phyloP scores from a whole-genome alignment of 768 basidiomycete species.

The Crepidotus variabilis region DNA sequence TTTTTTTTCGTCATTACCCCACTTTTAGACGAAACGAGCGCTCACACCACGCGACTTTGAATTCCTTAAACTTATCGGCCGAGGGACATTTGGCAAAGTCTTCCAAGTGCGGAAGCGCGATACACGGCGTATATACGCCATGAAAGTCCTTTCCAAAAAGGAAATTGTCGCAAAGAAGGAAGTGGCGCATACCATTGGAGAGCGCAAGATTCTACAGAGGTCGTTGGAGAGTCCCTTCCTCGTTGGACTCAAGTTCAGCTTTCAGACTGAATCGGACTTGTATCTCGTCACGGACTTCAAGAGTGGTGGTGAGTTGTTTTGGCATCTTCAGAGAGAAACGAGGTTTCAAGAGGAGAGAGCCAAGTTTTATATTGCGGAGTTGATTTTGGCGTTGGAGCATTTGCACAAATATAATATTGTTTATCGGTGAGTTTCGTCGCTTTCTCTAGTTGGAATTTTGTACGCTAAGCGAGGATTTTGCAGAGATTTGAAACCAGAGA shows the following conservation, averaged over 20 bases:
- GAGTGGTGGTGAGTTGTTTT: conserved; percentile 96
- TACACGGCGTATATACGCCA: conserved; percentile 98
- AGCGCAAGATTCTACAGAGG: conserved; percentile 96
- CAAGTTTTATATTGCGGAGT: conserved; percentile 94
- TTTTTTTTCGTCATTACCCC: conserved; percentile 11
- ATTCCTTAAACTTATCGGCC: conserved; percentile 97
- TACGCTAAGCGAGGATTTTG: not conserved
- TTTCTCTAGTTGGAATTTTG: not conserved
- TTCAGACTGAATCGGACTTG: conserved; percentile 93
- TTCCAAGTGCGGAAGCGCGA: conserved; percentile 99
- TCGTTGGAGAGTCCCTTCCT: conserved; percentile 94
- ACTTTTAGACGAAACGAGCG: conserved; percentile 69
- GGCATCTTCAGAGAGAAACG: conserved; percentile 96
- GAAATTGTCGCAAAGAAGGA: conserved; percentile 99
- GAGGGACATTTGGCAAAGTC: conserved; percentile 96
- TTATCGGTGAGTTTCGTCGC: conserved; percentile 60
- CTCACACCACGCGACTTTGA: conserved; percentile 96
- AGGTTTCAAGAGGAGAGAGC: conserved; percentile 92
- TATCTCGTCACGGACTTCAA: conserved; percentile 99
- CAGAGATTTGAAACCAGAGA: conserved; percentile 96
- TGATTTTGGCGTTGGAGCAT: conserved; percentile 93
- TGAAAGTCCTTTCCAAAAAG: conserved; percentile 98
- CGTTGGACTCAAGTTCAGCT: conserved; percentile 96
- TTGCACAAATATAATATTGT: conserved; percentile 98
- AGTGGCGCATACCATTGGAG: conserved; percentile 98